These are phyloP conservation scores for Thuidium tamariscinum DNA, from an alignment of 225 moss, liverwort and hornwort genomes.

Conservation along the genomic window DNA sequence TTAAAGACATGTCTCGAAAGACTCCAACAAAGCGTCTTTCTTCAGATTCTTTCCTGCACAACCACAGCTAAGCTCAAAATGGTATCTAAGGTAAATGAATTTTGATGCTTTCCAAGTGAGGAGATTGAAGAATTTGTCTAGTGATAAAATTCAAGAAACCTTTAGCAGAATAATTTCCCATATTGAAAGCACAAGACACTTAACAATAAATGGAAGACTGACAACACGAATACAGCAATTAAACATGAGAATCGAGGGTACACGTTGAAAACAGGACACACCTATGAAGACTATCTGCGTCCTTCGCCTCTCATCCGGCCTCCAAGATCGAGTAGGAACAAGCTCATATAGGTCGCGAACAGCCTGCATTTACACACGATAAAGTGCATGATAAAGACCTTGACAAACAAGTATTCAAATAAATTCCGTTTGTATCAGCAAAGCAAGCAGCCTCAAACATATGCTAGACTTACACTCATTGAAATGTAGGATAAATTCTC, in stretches of 20 bases:
- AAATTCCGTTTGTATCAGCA: not conserved
- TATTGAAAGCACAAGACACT: not conserved
- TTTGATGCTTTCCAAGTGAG: not conserved
- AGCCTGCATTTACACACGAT: conserved; percentile 35
- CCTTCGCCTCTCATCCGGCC: conserved; percentile 26
- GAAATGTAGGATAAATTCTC: not conserved
- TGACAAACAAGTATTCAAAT: not conserved
- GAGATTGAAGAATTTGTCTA: not conserved
- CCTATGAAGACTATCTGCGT: conserved; percentile 69
- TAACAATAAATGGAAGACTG: not conserved
- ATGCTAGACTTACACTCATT: not conserved
- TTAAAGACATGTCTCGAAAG: conserved; percentile 23
- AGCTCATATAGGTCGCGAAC: conserved; percentile 76
- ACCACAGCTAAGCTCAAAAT: not conserved
- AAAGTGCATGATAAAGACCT: not conserved
- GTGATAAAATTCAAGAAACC: not conserved
- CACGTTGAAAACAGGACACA: not conserved
- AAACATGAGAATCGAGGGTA: not conserved
- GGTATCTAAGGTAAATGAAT: not conserved
- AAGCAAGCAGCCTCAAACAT: not conserved
- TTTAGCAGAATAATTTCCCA: not conserved
- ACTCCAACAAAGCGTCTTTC: conserved; percentile 19
- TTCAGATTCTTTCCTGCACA: conserved; percentile 50
- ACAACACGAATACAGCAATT: not conserved
- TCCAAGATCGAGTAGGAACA: conserved; percentile 52